These are phyloP conservation scores for Tilletia setariae DNA, from an alignment of 1,284 basidiomycete genomes.

Conservation along the genomic window DNA sequence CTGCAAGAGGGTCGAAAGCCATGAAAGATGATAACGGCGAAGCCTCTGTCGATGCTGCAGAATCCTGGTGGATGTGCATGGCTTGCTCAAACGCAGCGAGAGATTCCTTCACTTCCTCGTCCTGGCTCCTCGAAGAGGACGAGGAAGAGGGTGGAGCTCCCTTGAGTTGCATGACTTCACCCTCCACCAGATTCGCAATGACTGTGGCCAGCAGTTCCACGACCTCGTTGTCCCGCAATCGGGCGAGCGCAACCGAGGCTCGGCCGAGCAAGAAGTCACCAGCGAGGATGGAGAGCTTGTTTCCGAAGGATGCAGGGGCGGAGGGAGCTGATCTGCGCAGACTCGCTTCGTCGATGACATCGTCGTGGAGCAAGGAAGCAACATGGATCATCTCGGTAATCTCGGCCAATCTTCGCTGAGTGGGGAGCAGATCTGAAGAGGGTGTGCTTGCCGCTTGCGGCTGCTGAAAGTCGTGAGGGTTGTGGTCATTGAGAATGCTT, in stretches of 20 bases:
- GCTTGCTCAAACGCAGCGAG: conserved; percentile 5
- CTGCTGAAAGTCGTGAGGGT: conserved; percentile 67
- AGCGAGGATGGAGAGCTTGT: conserved; percentile 88
- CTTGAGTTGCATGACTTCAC: conserved; percentile 84
- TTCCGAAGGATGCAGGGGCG: conserved; percentile 85
- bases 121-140: conserved; percentile 15
- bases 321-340: conserved; percentile 77
- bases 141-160: conserved; percentile 1
- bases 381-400: conserved; percentile 99
- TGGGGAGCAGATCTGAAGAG: conserved; percentile 63
- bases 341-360: conserved; percentile 82
- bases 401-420: conserved; percentile 86
- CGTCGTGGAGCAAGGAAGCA: conserved; percentile 90
- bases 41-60: not conserved
- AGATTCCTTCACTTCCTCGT: conserved; percentile 15
- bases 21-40: conserved; percentile 11
- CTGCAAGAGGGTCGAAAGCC: not conserved
- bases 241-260: conserved; percentile 79
- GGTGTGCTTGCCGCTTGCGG: not conserved
- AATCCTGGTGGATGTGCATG: not conserved
- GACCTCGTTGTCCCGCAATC: conserved; percentile 81
- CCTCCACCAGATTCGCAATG: conserved; percentile 92
- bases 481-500: conserved; percentile 78
- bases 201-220: conserved; percentile 89
- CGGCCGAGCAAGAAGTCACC: conserved; percentile 94